Percentiles rank a stretch among this genome's conserved stretches.
Evolutionary conservation across 2,329 filamentous ascomycete genomes (phyloP).

Genomic region (Aureobasidium sp.): DNA sequence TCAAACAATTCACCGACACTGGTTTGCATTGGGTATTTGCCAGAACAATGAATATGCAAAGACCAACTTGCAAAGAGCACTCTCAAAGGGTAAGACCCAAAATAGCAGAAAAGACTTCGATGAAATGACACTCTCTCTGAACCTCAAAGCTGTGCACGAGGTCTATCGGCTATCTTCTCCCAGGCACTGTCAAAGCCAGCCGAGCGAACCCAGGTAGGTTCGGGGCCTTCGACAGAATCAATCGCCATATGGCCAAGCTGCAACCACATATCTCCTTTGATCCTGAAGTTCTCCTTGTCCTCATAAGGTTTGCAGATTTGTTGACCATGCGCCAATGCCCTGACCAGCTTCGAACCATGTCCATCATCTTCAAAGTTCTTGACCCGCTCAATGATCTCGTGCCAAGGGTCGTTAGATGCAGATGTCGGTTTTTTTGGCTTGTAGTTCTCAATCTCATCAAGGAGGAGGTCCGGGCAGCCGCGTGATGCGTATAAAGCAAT

Average conservation of each 20-base stretch:
- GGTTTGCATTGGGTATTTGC: background rate
- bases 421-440: conserved; percentile 35
- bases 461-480: conserved; percentile 50
- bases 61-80: background rate
- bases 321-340: conserved; percentile 60
- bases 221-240: conserved; percentile 49
- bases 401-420: conserved; percentile 29
- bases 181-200: conserved; percentile 59
- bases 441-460: conserved; percentile 54
- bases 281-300: conserved; percentile 36
- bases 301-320: conserved; percentile 40
- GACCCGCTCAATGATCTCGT: conserved; percentile 35
- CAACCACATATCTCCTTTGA: conserved; percentile 52
- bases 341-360: conserved; percentile 66
- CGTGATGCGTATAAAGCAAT: conserved; percentile 65
- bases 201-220: conserved; percentile 50
- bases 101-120: background rate
- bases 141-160: background rate
- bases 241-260: conserved; percentile 53
- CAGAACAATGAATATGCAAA: background rate
- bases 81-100: background rate
- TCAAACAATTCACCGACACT: background rate
- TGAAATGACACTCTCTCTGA: background rate
- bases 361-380: conserved; percentile 60
- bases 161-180: conserved; percentile 31